Percentiles rank a stretch among this genome's conserved stretches.
These are phyloP conservation scores for Chaetomium fimeti DNA, from an alignment of 495 filamentous ascomycete species.

Conservation along the genomic window DNA sequence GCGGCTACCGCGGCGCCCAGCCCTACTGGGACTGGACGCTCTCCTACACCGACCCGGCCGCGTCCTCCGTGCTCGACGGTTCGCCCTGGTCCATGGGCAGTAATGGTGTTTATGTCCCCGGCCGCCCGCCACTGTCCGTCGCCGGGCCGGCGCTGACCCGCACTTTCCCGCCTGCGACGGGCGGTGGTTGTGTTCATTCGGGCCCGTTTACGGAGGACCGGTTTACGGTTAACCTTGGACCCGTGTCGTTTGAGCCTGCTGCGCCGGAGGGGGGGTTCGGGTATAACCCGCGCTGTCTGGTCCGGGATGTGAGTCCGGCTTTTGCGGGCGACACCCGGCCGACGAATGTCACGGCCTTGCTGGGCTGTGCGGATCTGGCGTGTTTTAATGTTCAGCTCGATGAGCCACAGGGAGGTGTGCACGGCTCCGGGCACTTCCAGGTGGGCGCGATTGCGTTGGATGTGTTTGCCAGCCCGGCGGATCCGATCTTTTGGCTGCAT, in stretches of 20 bases:
- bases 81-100: conserved; percentile 54
- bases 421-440: conserved; percentile 29
- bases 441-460: conserved; percentile 39
- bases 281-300: conserved; percentile 59
- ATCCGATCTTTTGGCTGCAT: conserved; percentile 64
- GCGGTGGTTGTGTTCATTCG: conserved; percentile 41
- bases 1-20: conserved; percentile 57
- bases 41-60: conserved; percentile 43
- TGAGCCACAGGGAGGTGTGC: conserved; percentile 19
- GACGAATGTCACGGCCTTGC: conserved; percentile 21
- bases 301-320: conserved; percentile 55
- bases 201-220: conserved; percentile 14
- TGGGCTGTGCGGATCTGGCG: conserved; percentile 21
- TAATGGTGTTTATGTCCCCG: conserved; percentile 50
- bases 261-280: conserved; percentile 19
- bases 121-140: conserved; percentile 8
- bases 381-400: conserved; percentile 23
- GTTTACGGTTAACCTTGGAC: conserved; percentile 14
- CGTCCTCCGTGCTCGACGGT: conserved; percentile 58
- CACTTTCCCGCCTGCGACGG: conserved; percentile 37
- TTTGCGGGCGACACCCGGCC: conserved; percentile 18
- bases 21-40: conserved; percentile 61
- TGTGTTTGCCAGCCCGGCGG: conserved; percentile 57
- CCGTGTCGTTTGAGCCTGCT: conserved; percentile 6
- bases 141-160: conserved; percentile 2